Conservation (phyloP, 2,329 filamentous ascomycete species). For the Penicillium vulpinum region DNA sequence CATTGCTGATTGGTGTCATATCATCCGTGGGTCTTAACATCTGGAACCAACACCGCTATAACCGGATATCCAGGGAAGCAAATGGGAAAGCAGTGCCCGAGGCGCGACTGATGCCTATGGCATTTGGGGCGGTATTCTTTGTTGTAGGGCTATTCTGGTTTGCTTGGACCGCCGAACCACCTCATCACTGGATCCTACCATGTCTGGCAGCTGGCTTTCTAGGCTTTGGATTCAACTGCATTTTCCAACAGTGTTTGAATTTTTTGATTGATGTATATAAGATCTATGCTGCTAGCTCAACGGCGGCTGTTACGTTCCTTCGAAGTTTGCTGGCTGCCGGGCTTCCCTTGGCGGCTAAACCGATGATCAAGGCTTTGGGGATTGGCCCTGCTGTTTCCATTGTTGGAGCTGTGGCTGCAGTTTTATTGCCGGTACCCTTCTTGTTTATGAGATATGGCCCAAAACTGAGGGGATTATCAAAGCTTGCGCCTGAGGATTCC, state of each 20-base stretch:
- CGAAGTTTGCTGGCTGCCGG: constrained; percentile 43
- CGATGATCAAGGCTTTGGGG: constrained; percentile 45
- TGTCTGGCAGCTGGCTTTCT: constrained; percentile 37
- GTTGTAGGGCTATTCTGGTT: constrained; percentile 48
- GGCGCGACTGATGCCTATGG: constrained; percentile 48
- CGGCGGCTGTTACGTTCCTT: constrained; percentile 48
- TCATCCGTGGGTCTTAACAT: constrained; percentile 45
- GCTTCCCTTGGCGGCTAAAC: constrained; percentile 39
- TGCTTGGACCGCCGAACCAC: constrained; percentile 42
- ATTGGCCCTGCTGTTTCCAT: constrained; percentile 46
- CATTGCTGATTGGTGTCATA: constrained; percentile 47
- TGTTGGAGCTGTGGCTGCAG: constrained; percentile 42
- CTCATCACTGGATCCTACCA: constrained; percentile 16
- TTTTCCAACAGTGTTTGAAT: constrained; percentile 52
- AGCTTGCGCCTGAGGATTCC: constrained; percentile 34
- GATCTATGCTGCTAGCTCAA: constrained; percentile 45
- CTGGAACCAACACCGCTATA: constrained; percentile 44
- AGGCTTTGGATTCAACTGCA: constrained; percentile 49
- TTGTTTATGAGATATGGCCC: constrained; percentile 48
- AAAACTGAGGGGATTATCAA: constrained; percentile 45
- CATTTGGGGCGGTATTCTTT: constrained; percentile 47
- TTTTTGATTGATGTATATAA: constrained; percentile 46
- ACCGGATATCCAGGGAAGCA: constrained; percentile 29
- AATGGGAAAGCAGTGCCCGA: constrained; percentile 40
- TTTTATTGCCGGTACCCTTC: constrained; percentile 47